Percentiles rank a stretch among this genome's conserved stretches.
phyloP scores from a whole-genome alignment of 2,329 filamentous ascomycete species.

The Aaosphaeria arxii region DNA sequence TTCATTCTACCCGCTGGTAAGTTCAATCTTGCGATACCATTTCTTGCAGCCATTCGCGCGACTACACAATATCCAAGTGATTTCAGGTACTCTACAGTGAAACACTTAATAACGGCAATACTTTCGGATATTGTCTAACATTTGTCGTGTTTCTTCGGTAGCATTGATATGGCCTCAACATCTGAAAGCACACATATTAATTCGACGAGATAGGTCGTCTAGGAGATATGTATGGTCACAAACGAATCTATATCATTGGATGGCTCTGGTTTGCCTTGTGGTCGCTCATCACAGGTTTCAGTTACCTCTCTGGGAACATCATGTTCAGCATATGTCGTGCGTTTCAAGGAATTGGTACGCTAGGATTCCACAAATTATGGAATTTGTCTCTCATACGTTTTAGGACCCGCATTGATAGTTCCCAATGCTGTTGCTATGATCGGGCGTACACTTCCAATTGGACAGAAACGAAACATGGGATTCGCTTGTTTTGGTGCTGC shows the following conservation, averaged over 20 bases:
- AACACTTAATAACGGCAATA: too few species aligned
- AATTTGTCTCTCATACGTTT: conserved; percentile 25
- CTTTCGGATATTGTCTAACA: too few species aligned
- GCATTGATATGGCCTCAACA: not conserved
- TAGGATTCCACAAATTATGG: not conserved
- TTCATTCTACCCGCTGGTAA: conserved; percentile 47
- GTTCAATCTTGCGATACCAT: not conserved
- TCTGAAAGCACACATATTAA: not conserved
- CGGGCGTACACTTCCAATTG: conserved; percentile 54
- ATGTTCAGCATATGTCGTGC: conserved; percentile 34
- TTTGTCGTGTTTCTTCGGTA: not conserved
- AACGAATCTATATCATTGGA: conserved; percentile 47
- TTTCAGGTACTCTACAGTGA: too few species aligned
- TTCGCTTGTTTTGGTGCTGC: conserved; percentile 52
- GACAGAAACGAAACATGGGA: conserved; percentile 57
- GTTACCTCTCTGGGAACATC: conserved; percentile 33
- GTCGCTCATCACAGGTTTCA: conserved; percentile 45
- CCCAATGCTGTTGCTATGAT: conserved; percentile 64
- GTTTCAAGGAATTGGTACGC: conserved; percentile 42
- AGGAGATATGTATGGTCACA: conserved; percentile 51
- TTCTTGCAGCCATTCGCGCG: too few species aligned
- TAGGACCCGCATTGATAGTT: conserved; percentile 60
- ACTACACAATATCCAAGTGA: too few species aligned
- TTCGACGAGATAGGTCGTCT: conserved; percentile 39
- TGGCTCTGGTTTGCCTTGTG: conserved; percentile 49